Conservation (phyloP, 179 eudicot genomes). For the Pouteria campechiana region DNA sequence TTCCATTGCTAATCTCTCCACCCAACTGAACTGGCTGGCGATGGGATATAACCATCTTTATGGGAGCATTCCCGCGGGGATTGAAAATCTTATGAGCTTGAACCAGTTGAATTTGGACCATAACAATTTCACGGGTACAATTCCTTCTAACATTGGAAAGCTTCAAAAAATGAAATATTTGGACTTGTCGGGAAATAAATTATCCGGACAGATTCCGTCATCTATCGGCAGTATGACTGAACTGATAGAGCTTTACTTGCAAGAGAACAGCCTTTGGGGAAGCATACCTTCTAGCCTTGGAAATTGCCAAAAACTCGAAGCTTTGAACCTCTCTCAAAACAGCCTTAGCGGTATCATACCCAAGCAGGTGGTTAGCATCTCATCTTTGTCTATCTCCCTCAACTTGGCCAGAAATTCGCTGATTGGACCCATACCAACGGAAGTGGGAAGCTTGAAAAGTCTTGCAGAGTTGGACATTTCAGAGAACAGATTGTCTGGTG, state of each 20-base stretch:
- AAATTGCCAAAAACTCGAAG: slow-evolving; percentile 4
- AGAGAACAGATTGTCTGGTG: slow-evolving; percentile 7
- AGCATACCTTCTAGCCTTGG: slow-evolving; percentile 9
- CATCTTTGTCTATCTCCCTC: not conserved
- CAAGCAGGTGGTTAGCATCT: slow-evolving; percentile 2
- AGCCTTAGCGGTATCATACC: slow-evolving; percentile 12
- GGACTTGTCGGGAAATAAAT: not conserved
- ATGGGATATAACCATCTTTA: slow-evolving; percentile 1
- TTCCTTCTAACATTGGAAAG: slow-evolving; percentile 4
- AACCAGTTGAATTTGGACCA: not conserved
- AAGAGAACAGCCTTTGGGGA: slow-evolving; percentile 8
- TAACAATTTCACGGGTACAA: slow-evolving; percentile 8
- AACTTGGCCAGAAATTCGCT: slow-evolving; percentile 7
- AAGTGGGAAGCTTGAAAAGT: slow-evolving; percentile 7
- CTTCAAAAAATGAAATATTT: not conserved
- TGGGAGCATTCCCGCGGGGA: slow-evolving; percentile 13
- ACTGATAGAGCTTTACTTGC: not conserved
- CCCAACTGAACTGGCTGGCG: not conserved
- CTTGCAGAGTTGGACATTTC: slow-evolving; percentile 2
- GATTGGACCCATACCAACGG: slow-evolving; percentile 3
- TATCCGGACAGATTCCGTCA: slow-evolving; percentile 10
- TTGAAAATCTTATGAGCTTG: slow-evolving; percentile 3
- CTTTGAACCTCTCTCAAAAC: slow-evolving; percentile 2
- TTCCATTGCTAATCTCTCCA: slow-evolving; percentile 20
- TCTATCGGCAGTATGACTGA: slow-evolving; percentile 11